Evolutionary conservation across 106 monocot species (phyloP), one percentile per base, ranked within the genome.

Genomic region (Alisma plantagoaquatica): DNA sequence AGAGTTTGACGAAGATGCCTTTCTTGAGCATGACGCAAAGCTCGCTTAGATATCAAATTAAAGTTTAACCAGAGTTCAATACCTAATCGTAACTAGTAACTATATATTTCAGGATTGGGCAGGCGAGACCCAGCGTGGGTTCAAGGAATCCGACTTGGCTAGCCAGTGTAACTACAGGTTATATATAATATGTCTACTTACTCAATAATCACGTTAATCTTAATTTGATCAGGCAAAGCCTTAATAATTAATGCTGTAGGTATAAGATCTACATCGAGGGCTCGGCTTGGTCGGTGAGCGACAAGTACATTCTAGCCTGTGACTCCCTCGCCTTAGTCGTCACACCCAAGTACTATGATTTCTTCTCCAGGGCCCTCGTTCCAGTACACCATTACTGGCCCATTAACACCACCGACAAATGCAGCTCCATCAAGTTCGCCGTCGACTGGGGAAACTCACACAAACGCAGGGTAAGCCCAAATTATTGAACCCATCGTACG

Each of bases 211-310:
- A 48, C 48, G 18, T 22, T 9, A 48, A 20, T 10, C 18, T 17
- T 50, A 49, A 21, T 11, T 16, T 15, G 6, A 5, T 57, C 33
- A 17, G 11, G 27, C 52, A 17, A 3, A 22, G 2, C 33, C 10
- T 3, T 8, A 31, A 33, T 12, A 21, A n/a, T 11, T 49, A 3
- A n/a, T 12, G 9, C 18, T 53, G 8, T 22, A 94, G 94, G 50
- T 96, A 81, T 41, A 96, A 88, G 73, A 75, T 96, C 22, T 96
- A 96, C 22, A 49, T 96, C 4, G 94, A 96, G 30, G 94, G 94
- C 4, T 57, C 60, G 25, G 25, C 94, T 4, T 96, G 94, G 94
- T 96, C 94, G 0, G 88, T 96, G 28, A 96, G 94, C 24, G 70
- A 78, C 65, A 96, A 96, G 67, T 84, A 96, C 50, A 84, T 96